Percentiles rank a stretch among this genome's conserved stretches.
Conservation (phyloP, 148 eudicot species). For the Chenopodium formosanum region DNA sequence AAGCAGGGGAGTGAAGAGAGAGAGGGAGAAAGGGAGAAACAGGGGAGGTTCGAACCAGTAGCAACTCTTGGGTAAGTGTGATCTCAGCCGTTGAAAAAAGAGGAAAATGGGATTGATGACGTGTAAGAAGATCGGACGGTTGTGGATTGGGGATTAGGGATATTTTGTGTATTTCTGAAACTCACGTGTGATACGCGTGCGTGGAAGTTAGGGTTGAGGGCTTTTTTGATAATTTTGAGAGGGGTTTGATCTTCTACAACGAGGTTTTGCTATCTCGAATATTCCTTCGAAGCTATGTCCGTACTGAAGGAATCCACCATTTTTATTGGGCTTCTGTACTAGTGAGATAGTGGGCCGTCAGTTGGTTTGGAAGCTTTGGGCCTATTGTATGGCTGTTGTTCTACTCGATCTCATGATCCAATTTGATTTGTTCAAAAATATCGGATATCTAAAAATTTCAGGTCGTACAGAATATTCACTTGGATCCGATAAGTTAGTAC, state of each 20-base stretch:
- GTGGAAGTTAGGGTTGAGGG: slow-evolving; percentile 29
- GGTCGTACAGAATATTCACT: too few relatives aligned
- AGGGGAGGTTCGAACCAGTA: slow-evolving; percentile 34
- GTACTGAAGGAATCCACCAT: too few relatives aligned
- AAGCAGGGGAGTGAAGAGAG: slow-evolving; percentile 17
- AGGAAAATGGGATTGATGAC: slow-evolving; percentile 47
- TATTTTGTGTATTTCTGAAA: slow-evolving; percentile 21
- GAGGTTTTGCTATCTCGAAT: background rate
- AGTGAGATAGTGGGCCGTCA: too few relatives aligned
- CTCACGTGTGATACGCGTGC: slow-evolving; percentile 50
- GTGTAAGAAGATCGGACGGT: slow-evolving; percentile 52
- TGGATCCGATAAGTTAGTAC: too few relatives aligned
- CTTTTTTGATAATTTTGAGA: background rate
- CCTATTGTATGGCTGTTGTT: too few relatives aligned
- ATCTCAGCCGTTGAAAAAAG: slow-evolving; percentile 54
- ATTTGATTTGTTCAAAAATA: too few relatives aligned
- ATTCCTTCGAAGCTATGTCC: background rate
- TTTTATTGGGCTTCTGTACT: too few relatives aligned
- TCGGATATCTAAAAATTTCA: too few relatives aligned
- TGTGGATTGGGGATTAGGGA: background rate
- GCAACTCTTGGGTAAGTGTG: slow-evolving; percentile 23
- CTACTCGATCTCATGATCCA: too few relatives aligned
- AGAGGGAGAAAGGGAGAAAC: slow-evolving; percentile 4
- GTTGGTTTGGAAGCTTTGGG: too few relatives aligned
- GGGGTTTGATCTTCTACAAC: background rate